Base-by-base conservation (phyloP, 2,329 filamentous ascomycete species). In the Colletotrichum sp. region DNA sequence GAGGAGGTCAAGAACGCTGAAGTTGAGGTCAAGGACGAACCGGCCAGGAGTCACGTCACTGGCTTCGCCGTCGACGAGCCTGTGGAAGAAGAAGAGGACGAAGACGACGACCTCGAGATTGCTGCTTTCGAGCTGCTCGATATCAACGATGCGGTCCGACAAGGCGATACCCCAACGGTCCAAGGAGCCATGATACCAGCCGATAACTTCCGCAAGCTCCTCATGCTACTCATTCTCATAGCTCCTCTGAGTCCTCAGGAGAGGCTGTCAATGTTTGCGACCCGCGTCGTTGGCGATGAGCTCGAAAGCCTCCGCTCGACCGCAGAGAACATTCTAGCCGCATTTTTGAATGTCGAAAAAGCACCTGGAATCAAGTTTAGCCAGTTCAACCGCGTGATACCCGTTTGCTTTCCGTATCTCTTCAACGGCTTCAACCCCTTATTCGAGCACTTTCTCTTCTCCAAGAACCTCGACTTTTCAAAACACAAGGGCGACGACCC, bases 371-470 rank as follows among this genome's bases (percentile, higher is more conserved):
- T 95, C 79, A 91, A 88, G 76, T 93, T 91, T 79, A 85, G 86
- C 63, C 90, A 90, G 52, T 95, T 94, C 84, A 89, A 90, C 81
- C 85, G 86, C 8, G 88, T 93, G 36, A 86, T 94, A 71, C 89
- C 91, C 12, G 85, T 88, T 36, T 90, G 90, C 62, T 88, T 93
- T 69, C 93, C 93, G 2, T 92, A 91, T 79, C 84, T 96, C 1
- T 95, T 96, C 81, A 86, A 90, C 69, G 92, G 93, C 0, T 89
- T 95, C 77, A 92, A 90, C 77, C 89, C 92, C 1, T 85, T 96
- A 2, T 95, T 95, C 81, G 93, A 95, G 78, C 92, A 93, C 81
- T 95, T 96, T 79, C 88, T 95, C 30, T 96, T 95, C 79, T 93
- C 93, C 30, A 93, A 93, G 79, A 93, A 93, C 78, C 86, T 95